These are phyloP conservation scores for Aspergillus uvarum DNA, from an alignment of 2,329 filamentous ascomycete genomes.

Conservation along the genomic window DNA sequence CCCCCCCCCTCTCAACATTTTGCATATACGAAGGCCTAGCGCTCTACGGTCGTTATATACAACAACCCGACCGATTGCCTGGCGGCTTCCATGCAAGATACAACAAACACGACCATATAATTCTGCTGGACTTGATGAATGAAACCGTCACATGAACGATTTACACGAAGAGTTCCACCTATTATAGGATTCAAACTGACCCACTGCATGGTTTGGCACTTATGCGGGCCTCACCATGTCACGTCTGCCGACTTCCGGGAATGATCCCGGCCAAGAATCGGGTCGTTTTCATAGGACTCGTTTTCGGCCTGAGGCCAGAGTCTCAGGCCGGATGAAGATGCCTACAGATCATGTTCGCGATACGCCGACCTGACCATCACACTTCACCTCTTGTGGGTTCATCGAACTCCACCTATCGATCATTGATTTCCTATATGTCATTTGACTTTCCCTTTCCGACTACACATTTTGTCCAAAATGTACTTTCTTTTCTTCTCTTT, in stretches of 20 bases:
- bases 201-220: conserved; percentile 9
- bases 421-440: not conserved
- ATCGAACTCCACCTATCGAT: conserved; percentile 1
- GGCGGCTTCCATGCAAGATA: conserved; percentile 4
- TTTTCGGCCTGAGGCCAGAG: not conserved
- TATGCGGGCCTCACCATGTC: not conserved
- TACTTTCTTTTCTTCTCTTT: conserved; percentile 1
- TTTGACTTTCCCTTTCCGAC: not conserved
- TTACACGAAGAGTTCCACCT: conserved; percentile 12
- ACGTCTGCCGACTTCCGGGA: conserved; percentile 1
- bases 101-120: conserved; percentile 14
- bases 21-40: conserved; percentile 1
- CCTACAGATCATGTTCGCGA: not conserved
- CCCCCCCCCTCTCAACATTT: not conserved
- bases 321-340: not conserved
- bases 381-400: conserved; percentile 8
- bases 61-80: not conserved
- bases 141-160: conserved; percentile 8
- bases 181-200: conserved; percentile 15
- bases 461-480: not conserved
- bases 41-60: conserved; percentile 1
- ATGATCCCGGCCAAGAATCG: conserved; percentile 2
- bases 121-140: conserved; percentile 14
- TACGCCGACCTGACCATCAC: conserved; percentile 6
- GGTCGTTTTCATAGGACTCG: not conserved